These are phyloP conservation scores for Dactylellina drechsleri DNA, from an alignment of 2,329 filamentous ascomycete genomes.

Conservation along the genomic window DNA sequence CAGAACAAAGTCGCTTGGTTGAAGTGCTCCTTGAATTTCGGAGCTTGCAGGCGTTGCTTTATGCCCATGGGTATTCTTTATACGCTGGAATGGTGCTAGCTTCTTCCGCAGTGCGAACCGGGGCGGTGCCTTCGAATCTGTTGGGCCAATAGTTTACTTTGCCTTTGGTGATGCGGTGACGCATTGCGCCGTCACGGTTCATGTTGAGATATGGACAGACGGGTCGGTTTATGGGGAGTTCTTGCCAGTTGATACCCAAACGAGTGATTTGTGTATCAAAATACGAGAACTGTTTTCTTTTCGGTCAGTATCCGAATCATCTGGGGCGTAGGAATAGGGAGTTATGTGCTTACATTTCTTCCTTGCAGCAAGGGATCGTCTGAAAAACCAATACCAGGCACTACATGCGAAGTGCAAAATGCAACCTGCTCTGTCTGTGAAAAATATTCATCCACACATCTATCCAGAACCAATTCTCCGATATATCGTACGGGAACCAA, in stretches of 20 bases:
- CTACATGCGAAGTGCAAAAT: slow-evolving; percentile 82
- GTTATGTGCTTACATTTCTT: slow-evolving; percentile 66
- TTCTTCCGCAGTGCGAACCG: slow-evolving; percentile 66
- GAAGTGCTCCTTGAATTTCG: slow-evolving; percentile 81
- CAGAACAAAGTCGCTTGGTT: slow-evolving; percentile 84
- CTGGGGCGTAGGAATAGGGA: neutral
- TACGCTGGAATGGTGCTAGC: slow-evolving; percentile 71
- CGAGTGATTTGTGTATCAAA: slow-evolving; percentile 76
- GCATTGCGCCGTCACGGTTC: slow-evolving; percentile 77
- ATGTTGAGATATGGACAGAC: slow-evolving; percentile 79
- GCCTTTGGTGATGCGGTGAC: slow-evolving; percentile 78
- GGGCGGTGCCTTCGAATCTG: slow-evolving; percentile 72
- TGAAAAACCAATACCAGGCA: slow-evolving; percentile 80
- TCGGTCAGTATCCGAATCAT: slow-evolving; percentile 60
- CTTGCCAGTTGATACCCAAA: slow-evolving; percentile 78
- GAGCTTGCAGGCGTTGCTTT: slow-evolving; percentile 74
- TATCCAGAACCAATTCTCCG: slow-evolving; percentile 81
- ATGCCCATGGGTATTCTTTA: slow-evolving; percentile 74
- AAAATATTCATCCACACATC: slow-evolving; percentile 83
- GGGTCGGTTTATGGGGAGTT: slow-evolving; percentile 79
- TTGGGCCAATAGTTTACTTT: slow-evolving; percentile 84
- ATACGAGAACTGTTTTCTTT: slow-evolving; percentile 66
- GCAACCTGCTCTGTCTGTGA: slow-evolving; percentile 83
- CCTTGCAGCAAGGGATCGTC: slow-evolving; percentile 80
- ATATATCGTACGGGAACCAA: slow-evolving; percentile 79